Percentiles rank a stretch among this genome's conserved stretches.
These are phyloP conservation scores for Diplodia sapinea DNA, from an alignment of 2,329 filamentous ascomycete species.

Conservation along the genomic window DNA sequence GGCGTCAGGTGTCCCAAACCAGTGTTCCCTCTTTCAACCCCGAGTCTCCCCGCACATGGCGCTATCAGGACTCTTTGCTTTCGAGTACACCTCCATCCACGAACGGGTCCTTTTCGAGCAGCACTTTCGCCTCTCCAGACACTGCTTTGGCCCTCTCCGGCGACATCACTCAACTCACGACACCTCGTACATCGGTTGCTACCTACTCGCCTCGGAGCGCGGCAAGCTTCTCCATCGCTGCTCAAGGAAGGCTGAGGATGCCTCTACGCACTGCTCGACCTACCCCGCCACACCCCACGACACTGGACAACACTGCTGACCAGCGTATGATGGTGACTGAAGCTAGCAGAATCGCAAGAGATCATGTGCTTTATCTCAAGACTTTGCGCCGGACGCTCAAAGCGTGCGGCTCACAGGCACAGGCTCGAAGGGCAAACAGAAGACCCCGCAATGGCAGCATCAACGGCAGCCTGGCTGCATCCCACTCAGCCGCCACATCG, in stretches of 20 bases:
- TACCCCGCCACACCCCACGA: conserved; percentile 39
- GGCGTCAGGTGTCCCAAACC: conserved; percentile 12
- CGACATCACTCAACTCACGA: conserved; percentile 19
- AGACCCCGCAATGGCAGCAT: conserved; percentile 25
- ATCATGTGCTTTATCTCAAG: conserved; percentile 30
- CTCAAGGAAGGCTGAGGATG: conserved; percentile 34
- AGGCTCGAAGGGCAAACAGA: conserved; percentile 19
- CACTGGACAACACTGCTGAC: conserved; percentile 41
- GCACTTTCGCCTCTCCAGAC: conserved; percentile 28
- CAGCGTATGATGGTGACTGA: conserved; percentile 39
- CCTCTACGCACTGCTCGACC: conserved; percentile 38
- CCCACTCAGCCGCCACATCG: conserved; percentile 15
- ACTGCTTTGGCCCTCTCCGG: conserved; percentile 21
- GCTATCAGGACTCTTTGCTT: conserved; percentile 7
- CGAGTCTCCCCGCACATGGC: conserved; percentile 21
- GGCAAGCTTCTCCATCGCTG: conserved; percentile 30
- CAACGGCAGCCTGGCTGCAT: not conserved
- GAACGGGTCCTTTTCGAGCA: conserved; percentile 29
- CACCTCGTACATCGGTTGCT: conserved; percentile 25
- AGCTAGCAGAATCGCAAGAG: conserved; percentile 12
- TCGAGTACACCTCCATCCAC: conserved; percentile 27
- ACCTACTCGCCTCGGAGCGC: conserved; percentile 27
- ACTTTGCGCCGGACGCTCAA: conserved; percentile 25
- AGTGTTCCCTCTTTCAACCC: conserved; percentile 24
- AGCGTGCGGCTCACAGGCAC: conserved; percentile 25